Percentiles rank a stretch among this genome's conserved stretches.
Evolutionary conservation across 805 yeast genomes (phyloP).

Genomic region (Sugiyamaella boreocaroliniensis): DNA sequence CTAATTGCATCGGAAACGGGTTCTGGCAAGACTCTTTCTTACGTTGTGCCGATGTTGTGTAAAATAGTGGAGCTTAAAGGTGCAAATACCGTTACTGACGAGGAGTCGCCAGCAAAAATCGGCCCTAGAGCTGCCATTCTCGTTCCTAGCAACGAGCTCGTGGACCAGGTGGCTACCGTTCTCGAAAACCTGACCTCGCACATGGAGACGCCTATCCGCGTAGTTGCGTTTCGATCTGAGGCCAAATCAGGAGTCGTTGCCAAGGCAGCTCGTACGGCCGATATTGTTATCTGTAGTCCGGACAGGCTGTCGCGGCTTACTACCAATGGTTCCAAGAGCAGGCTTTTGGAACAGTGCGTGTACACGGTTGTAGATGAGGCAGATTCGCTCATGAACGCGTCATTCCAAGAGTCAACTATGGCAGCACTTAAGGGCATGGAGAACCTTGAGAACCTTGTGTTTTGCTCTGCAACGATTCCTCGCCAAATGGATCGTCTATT

Average conservation of each 20-base stretch:
- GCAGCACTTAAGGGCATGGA: conserved; percentile 34
- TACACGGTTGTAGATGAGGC: conserved; percentile 87
- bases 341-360: conserved; percentile 39
- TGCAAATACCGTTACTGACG: too few relatives aligned
- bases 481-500: conserved; percentile 61
- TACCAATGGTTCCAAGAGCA: conserved; percentile 10
- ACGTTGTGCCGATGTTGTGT: conserved; percentile 68
- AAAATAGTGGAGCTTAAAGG: conserved; percentile 54
- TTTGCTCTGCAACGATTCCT: conserved; percentile 90
- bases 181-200: conserved; percentile 17
- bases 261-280: conserved; percentile 43
- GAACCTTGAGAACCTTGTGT: conserved; percentile 51
- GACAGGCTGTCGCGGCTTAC: conserved; percentile 48
- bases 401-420: conserved; percentile 64
- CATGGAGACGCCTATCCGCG: not conserved
- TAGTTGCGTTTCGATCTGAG: conserved; percentile 4
- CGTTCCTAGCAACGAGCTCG: conserved; percentile 85
- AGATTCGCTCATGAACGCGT: conserved; percentile 79
- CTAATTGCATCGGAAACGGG: conserved; percentile 96
- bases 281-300: conserved; percentile 81
- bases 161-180: conserved; percentile 62
- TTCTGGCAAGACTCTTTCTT: conserved; percentile 93
- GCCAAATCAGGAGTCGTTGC: not conserved
- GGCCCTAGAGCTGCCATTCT: conserved; percentile 49
- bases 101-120: too few relatives aligned